phyloP scores from a whole-genome alignment of 169 alveolate genomes.

The Cryptosporidium sp. region DNA sequence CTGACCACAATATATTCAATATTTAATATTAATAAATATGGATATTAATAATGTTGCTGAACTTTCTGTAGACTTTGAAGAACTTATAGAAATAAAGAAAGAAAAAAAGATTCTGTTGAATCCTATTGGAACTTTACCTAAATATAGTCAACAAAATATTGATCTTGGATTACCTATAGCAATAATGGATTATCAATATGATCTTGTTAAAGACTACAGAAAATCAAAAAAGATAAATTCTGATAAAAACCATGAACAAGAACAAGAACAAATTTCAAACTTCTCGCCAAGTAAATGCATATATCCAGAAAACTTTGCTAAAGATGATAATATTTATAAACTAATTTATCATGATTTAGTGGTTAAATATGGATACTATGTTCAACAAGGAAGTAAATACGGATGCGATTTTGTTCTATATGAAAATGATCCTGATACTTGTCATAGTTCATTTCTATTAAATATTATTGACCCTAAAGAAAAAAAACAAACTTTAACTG shows the following conservation, averaged over 20 bases:
- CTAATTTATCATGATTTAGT: constrained; percentile 15
- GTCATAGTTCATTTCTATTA: constrained; percentile 42
- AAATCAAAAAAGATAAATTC: neutral
- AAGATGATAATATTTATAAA: neutral
- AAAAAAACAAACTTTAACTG: neutral
- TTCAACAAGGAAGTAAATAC: constrained; percentile 58
- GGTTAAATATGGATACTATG: constrained; percentile 23
- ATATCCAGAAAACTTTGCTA: constrained; percentile 1
- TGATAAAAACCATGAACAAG: neutral
- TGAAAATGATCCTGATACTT: constrained; percentile 36
- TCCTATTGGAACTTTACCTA: constrained; percentile 58
- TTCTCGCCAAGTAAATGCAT: neutral
- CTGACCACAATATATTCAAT: neutral
- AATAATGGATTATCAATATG: constrained; percentile 46
- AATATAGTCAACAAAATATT: constrained; percentile 42
- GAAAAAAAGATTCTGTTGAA: neutral
- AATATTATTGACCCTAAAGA: neutral
- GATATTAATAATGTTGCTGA: constrained; percentile 25
- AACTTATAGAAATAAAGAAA: constrained; percentile 7
- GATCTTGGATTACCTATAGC: constrained; percentile 67
- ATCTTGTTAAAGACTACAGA: constrained; percentile 21
- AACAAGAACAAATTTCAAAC: neutral
- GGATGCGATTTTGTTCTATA: constrained; percentile 58
- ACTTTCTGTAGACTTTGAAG: constrained; percentile 15
- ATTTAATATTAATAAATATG: neutral